Base-by-base conservation (phyloP, 176 grass and related monocot genomes). In the Oryza meridionalis region DNA sequence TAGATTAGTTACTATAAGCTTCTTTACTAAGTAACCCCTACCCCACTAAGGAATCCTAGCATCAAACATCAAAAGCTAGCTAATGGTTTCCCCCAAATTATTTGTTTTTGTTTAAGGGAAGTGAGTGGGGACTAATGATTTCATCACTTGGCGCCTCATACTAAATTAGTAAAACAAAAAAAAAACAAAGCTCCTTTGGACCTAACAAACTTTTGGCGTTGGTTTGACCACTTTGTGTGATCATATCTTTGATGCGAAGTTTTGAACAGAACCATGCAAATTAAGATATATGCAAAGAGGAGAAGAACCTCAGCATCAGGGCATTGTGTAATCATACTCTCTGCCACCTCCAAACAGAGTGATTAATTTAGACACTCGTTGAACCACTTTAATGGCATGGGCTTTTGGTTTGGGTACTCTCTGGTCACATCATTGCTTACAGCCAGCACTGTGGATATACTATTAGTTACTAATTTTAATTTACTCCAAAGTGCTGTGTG, bases 121-220 rank as follows among this genome's bases (percentile, higher is more conserved):
- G 53, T 65, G 43, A 11, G 50, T 40, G 38, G 7, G 11, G 37
- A 32, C 63, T 84, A 75, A 84, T 84, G 87, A 89, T 84, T 84
- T 61, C 63, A 70, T 79, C n/a, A 81, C 70, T 69, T 49, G 64
- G 65, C 40, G 49, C 47, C 65, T 70, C 62, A 38, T n/a, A 80
- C 69, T 9, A 15, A 61, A 61, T 19, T 17, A 55, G 46, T 49
- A 19, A 80, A 21, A 55, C 69, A 21, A 75, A 62, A 73, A 78
- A 21, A 75, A 62, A 73, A 78, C 15, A 84, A 63, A 69, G 35
- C 35, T 49, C 81, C 69, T 84, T 88, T 84, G 45, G 81, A 86
- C 79, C 69, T 77, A 78, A 77, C 6, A 19, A 78, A 77, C 49
- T 13, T 58, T 72, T 58, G n/a, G 9, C 37, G 42, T 45, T 85